A percentile compares a stretch with the other conserved stretches of the same genome.
Evolutionary conservation across 2,329 filamentous ascomycete genomes (phyloP).

Genomic region (Calycina herbarum): DNA sequence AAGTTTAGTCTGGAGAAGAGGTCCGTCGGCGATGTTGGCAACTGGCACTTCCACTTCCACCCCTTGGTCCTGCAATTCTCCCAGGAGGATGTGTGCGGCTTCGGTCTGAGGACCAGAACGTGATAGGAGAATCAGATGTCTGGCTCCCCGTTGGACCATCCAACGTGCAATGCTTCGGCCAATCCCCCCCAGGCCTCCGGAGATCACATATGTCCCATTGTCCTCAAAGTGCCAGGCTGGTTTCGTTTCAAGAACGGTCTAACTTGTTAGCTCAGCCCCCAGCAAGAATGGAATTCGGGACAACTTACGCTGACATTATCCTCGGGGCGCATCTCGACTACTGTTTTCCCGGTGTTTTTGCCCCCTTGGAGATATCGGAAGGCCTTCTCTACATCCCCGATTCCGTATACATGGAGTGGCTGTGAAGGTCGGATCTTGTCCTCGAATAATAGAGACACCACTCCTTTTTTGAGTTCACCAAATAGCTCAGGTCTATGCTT

Average conservation of each 20-base stretch:
- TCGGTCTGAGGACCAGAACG: constrained; percentile 19
- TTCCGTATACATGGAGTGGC: neutral
- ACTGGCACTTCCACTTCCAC: constrained; percentile 45
- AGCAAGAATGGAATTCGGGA: too few species aligned
- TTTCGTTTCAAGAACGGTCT: neutral
- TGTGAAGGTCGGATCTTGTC: neutral
- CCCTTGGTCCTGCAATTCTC: constrained; percentile 30
- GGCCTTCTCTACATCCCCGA: neutral
- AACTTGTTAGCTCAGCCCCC: too few species aligned
- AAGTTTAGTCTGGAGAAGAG: constrained; percentile 18
- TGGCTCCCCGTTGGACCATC: constrained; percentile 29
- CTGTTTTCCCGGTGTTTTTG: neutral
- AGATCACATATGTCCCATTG: constrained; percentile 32
- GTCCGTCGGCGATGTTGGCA: constrained; percentile 49
- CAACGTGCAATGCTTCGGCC: constrained; percentile 27
- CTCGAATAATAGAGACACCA: neutral
- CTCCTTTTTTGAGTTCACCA: neutral
- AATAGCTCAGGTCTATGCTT: neutral
- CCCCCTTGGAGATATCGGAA: constrained; percentile 1
- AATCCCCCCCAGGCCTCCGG: constrained; percentile 35
- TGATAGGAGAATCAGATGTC: constrained; percentile 34
- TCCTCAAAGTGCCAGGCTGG: constrained; percentile 16
- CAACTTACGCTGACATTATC: too few species aligned
- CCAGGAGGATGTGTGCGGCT: constrained; percentile 8
- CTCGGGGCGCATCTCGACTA: neutral